Base-by-base conservation (phyloP, 257 asterid species). In the Solanum microdontum region DNA sequence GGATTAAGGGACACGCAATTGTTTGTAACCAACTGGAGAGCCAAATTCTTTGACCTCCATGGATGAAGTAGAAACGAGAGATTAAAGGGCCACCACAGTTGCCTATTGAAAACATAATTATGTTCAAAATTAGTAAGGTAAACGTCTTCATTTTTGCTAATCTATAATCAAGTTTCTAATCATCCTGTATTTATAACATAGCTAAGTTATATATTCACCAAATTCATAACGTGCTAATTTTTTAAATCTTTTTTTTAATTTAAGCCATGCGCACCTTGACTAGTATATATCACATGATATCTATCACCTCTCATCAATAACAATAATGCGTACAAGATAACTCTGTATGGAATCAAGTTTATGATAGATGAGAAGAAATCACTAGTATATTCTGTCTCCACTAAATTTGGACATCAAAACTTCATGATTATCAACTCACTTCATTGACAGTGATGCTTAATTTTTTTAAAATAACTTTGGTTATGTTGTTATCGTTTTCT, bases 41-140 rank as follows among this genome's bases (percentile, higher is more conserved):
- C 91, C 92, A 90, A 21, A 86, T 51, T 43, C 88, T 85, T 13
- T 84, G 80, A 30, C 92, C 92, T 1, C 92, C 90, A 6, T 82
- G 82, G 87, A 88, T 14, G 87, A 90, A 90, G 43, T 90, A 90
- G 64, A 88, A 88, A 32, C 90, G 90, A 84, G 85, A 23, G n/a
- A 84, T 79, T 0, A 69, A 69, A 69, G 75, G 75, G 75, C 75
- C 75, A 6, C 75, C 75, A 69, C 75, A 69, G 23, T 32, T 37
- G 13, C 90, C 92, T 4, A 84, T 51, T 70, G 58, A 3, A 8
- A 90, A 86, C 36, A 90, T 23, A 7, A 84, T 14, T 37, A 89
- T 83, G 87, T 88, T 86, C 30, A 88, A 11, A 2, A 90, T 8
- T 6, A 90, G 85, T 3, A 88, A 87, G 64, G 58, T 70, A 64